Conservation (phyloP, 2,329 filamentous ascomycete species). For the Claviceps sp. region DNA sequence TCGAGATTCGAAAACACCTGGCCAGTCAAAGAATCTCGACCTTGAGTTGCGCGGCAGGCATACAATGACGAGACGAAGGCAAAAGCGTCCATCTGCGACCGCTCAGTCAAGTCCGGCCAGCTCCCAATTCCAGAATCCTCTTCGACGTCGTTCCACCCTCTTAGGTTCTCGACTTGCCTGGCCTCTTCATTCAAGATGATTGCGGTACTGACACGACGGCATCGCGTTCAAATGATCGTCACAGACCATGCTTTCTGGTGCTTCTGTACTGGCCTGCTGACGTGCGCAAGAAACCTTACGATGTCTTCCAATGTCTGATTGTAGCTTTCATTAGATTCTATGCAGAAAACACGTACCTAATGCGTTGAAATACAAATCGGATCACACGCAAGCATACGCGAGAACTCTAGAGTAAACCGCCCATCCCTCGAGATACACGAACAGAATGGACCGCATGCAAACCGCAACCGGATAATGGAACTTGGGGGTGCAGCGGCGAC, state of each 20-base stretch:
- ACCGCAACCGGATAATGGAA: too few relatives aligned
- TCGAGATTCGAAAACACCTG: too few relatives aligned
- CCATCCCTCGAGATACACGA: too few relatives aligned
- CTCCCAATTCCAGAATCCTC: neutral
- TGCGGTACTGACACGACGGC: neutral
- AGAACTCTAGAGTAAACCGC: too few relatives aligned
- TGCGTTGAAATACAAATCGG: neutral
- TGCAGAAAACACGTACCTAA: neutral
- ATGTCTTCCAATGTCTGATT: neutral
- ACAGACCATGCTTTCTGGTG: neutral
- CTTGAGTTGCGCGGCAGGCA: too few relatives aligned
- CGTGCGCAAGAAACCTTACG: neutral
- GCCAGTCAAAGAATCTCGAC: too few relatives aligned
- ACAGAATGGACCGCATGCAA: too few relatives aligned
- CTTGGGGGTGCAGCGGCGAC: too few relatives aligned
- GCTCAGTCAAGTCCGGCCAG: neutral
- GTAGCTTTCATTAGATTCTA: neutral
- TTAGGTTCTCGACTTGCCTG: neutral
- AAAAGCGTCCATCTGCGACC: neutral
- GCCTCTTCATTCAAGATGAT: neutral
- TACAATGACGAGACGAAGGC: neutral
- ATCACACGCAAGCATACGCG: too few relatives aligned
- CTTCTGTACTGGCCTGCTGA: neutral
- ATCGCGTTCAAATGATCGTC: neutral
- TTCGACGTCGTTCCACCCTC: neutral